Evolutionary conservation across 2,329 filamentous ascomycete genomes (phyloP).

Genomic region (Stromatinia cepivora): DNA sequence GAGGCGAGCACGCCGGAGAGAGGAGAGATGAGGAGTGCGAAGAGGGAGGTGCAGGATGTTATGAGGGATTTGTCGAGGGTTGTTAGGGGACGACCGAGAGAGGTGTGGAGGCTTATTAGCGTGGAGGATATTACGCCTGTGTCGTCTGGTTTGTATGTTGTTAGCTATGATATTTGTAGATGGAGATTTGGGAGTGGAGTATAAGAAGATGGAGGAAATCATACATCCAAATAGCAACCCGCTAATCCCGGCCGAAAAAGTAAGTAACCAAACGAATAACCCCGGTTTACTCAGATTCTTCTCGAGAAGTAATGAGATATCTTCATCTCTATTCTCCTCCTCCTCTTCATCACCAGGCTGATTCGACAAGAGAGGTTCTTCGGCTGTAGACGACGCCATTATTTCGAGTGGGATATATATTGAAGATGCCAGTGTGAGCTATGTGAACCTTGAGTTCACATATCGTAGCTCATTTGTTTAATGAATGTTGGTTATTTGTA

Average conservation of each 20-base stretch:
- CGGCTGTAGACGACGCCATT: slow-evolving; percentile 14
- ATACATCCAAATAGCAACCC: slow-evolving; percentile 67
- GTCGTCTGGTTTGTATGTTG: slow-evolving; percentile 32
- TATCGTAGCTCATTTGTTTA: not conserved
- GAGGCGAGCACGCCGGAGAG: slow-evolving; percentile 66
- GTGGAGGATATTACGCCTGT: slow-evolving; percentile 65
- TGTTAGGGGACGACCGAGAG: slow-evolving; percentile 56
- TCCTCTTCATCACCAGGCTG: not conserved
- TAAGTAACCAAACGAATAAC: slow-evolving; percentile 60
- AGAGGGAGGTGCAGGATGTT: slow-evolving; percentile 67
- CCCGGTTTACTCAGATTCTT: slow-evolving; percentile 41
- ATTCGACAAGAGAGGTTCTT: slow-evolving; percentile 21
- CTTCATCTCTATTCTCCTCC: slow-evolving; percentile 28
- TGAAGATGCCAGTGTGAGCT: slow-evolving; percentile 3
- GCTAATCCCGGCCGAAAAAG: slow-evolving; percentile 65
- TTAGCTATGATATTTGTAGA: not conserved
- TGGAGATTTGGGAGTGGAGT: not conserved
- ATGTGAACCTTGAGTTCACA: not conserved
- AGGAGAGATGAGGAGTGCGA: slow-evolving; percentile 64
- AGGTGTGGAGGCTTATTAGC: slow-evolving; percentile 61
- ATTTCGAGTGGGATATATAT: slow-evolving; percentile 10
- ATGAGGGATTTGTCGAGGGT: slow-evolving; percentile 69
- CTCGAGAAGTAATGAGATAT: slow-evolving; percentile 35
- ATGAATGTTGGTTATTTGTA: not conserved
- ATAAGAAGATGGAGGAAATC: not conserved